Base-by-base conservation (phyloP, 371 early-diverging fungal species). In the Mucor saturninus region DNA sequence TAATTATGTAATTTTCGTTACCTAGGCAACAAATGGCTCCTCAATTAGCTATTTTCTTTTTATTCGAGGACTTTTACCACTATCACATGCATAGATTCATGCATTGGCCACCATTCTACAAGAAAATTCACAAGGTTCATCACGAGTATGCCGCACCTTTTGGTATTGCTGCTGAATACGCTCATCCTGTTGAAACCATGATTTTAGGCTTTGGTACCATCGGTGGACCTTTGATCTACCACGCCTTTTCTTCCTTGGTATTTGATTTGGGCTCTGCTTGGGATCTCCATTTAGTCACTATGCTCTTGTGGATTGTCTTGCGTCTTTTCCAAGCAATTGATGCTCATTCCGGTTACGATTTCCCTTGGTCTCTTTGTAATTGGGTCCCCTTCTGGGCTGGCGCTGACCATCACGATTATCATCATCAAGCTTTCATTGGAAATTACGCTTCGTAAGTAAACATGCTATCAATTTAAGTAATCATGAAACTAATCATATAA, bases 291-390 rank as follows among this genome's bases (percentile, higher is more conserved):
- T 71, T 95, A 29, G 72, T 93, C 46, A 91, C 92, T 39, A 86
- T 95, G 83, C 71, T 93, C 46, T 64, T 81, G 13, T 96, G 96
- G 96, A 86, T 94, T 65, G 81, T 85, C 30, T 72, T 87, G 15
- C 87, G 93, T 67, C 84, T 94, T 54, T 86, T 92, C 76, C 92
- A 91, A 76, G 89, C 95, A 30, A 89, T 97, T 39, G 97, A 96
- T 73, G 92, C 94, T 51, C 98, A 97, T 77, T 92, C 93, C 46
- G 98, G 98, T 1, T 96, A 96, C 67, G 96, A 96, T 69, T 96
- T 96, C 75, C 98, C 97, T 39, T 95, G 94, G 93, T 90, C 90
- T 21, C 83, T 92, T 61, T 87, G 88, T 67, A 81, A 91, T 75
- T 83, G 82, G 67, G 46, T 93, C 55, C 94, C 94, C 28, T 92